phyloP scores from a whole-genome alignment of 768 basidiomycete genomes.

The Sporobolomyces roseus region DNA sequence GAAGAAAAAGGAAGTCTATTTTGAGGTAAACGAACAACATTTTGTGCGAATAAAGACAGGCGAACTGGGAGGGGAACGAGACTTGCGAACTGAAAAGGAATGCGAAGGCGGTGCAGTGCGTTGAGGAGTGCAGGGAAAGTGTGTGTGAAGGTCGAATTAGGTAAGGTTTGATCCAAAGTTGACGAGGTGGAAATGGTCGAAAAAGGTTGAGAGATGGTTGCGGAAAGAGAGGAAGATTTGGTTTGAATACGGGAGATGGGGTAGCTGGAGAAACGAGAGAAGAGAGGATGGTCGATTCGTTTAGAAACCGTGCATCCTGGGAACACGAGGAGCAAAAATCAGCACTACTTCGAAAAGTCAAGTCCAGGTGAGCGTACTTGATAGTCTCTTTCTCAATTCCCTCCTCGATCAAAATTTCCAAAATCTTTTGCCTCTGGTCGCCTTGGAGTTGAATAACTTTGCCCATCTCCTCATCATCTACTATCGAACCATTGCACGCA shows the following conservation, averaged over 20 bases:
- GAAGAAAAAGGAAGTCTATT: too few relatives aligned
- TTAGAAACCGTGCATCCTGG: slow-evolving; percentile 46
- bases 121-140: neutral
- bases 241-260: neutral
- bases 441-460: slow-evolving; percentile 98
- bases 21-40: too few relatives aligned
- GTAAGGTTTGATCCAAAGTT: neutral
- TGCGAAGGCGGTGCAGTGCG: neutral
- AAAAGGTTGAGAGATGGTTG: slow-evolving; percentile 12
- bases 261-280: slow-evolving; percentile 14
- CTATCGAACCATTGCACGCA: slow-evolving; percentile 76
- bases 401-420: slow-evolving; percentile 76
- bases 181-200: neutral
- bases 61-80: too few relatives aligned
- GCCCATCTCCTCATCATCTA: slow-evolving; percentile 91
- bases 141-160: neutral
- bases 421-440: slow-evolving; percentile 89
- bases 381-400: slow-evolving; percentile 55
- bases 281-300: neutral
- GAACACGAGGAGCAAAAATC: neutral
- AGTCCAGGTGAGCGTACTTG: slow-evolving; percentile 29
- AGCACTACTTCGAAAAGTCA: neutral
- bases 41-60: too few relatives aligned
- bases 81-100: too few relatives aligned
- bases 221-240: slow-evolving; percentile 23